Base-by-base conservation (phyloP, 768 basidiomycete species). In the Mycena vulgaris region DNA sequence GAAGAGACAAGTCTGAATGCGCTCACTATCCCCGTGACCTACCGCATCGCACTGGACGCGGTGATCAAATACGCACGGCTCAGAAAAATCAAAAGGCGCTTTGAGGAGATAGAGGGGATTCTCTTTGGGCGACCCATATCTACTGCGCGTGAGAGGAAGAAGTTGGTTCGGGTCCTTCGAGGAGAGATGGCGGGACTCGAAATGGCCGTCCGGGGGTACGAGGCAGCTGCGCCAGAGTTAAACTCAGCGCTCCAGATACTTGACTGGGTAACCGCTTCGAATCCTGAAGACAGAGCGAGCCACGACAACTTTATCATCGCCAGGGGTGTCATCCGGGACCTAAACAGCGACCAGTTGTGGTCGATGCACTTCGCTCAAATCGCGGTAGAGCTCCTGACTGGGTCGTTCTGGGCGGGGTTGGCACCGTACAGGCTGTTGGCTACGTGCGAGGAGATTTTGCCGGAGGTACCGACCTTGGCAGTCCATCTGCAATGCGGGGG, bases 391-490 rank as follows among this genome's bases (percentile, higher is more conserved):
- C 57, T 59, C 9, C 19, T 59, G 33, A 28, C 1, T 5, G 27
- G 1, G 5, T 40, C 57, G 9, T 59, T 59, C 39, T 2, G 13
- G 8, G 60, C 4, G 11, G 60, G 60, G 5, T 10, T 49, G 13
- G 60, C 33, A 1, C 45, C 60, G n/a, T 61, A 61, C 47, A 49
- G 16, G 23, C 7, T 61, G n/a, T 30, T 61, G 10, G 28, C 31
- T 3, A 61, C 60, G 5, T 61, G 60, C 60, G 31, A 49, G 33
- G 60, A 61, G 27, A 48, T 61, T 25, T 47, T 59, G 5, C 58
- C 61, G 0, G 9, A 51, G 2, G 23, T 52, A 0, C 33, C 48
- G n/a, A 19, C 56, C 3, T 23, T 27, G n/a, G 45, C 45, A 7
- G 27, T 2, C 39, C 5, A 35, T 10, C 51, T 28, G 5, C 27